phyloP scores from a whole-genome alignment of 2,329 filamentous ascomycete genomes.

The Ramichloridium luteum region DNA sequence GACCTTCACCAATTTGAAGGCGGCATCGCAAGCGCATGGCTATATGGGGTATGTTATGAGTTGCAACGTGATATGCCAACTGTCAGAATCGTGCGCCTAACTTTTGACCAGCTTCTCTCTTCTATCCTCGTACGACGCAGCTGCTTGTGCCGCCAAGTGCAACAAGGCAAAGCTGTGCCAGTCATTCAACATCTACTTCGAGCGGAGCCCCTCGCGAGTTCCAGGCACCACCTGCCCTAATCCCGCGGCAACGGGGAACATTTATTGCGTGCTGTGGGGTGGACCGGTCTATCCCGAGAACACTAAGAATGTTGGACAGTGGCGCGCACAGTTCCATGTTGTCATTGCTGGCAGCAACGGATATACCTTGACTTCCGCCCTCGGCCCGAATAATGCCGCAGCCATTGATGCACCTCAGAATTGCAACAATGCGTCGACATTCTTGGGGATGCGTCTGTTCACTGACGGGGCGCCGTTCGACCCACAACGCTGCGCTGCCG shows the following conservation, averaged over 20 bases:
- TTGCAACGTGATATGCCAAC: too few species aligned
- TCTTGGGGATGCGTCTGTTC: conserved; percentile 12
- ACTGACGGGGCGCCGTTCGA: conserved; percentile 22
- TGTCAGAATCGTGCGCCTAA: too few species aligned
- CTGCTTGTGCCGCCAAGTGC: conserved; percentile 1
- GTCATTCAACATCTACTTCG: conserved; percentile 1
- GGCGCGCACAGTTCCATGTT: conserved; percentile 9
- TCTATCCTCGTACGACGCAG: conserved; percentile 1
- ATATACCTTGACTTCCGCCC: conserved; percentile 4
- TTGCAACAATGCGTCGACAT: not conserved
- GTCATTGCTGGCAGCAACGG: conserved; percentile 9
- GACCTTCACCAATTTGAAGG: conserved; percentile 6
- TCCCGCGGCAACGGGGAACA: conserved; percentile 3
- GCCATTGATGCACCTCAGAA: not conserved
- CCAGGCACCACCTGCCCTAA: not conserved
- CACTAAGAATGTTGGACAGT: conserved; percentile 20
- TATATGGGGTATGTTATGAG: conserved; percentile 1
- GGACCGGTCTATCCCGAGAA: conserved; percentile 14
- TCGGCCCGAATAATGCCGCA: not conserved
- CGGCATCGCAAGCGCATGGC: not conserved
- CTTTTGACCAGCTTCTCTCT: too few species aligned
- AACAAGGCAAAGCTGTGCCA: conserved; percentile 1
- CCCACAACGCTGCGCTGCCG: conserved; percentile 21
- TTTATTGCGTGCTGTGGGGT: conserved; percentile 23
- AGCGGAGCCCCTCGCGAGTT: not conserved